Conservation (phyloP, 768 basidiomycete genomes). For the Boletellus emodensis region DNA sequence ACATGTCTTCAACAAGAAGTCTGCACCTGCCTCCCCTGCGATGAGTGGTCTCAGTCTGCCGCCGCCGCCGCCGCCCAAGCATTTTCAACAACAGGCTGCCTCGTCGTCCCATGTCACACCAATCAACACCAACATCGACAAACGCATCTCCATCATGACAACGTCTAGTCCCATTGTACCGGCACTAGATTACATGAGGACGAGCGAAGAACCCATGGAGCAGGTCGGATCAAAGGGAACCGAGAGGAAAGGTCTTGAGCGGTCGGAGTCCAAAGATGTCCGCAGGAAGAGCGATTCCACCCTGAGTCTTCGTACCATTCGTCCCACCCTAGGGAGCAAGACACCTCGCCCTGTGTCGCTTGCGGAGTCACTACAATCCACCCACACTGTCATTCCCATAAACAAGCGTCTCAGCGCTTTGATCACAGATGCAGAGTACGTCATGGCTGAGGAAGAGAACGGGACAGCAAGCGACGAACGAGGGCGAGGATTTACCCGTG, state of each 20-base stretch:
- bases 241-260: slow-evolving; percentile 29
- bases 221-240: slow-evolving; percentile 20
- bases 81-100: slow-evolving; percentile 15
- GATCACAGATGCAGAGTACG: slow-evolving; percentile 63
- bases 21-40: slow-evolving; percentile 30
- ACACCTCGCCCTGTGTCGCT: slow-evolving; percentile 72
- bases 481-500: slow-evolving; percentile 15
- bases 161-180: slow-evolving; percentile 53
- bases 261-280: slow-evolving; percentile 54
- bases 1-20: slow-evolving; percentile 43
- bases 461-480: slow-evolving; percentile 20
- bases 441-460: slow-evolving; percentile 60
- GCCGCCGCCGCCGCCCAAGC: slow-evolving; percentile 39
- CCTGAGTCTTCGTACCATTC: slow-evolving; percentile 70
- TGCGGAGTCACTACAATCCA: slow-evolving; percentile 74
- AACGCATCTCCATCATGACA: slow-evolving; percentile 50
- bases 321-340: slow-evolving; percentile 47
- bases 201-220: slow-evolving; percentile 33
- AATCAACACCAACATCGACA: slow-evolving; percentile 29
- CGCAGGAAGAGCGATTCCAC: slow-evolving; percentile 84
- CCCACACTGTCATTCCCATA: slow-evolving; percentile 63
- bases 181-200: slow-evolving; percentile 52
- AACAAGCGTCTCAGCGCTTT: slow-evolving; percentile 67
- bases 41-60: slow-evolving; percentile 29
- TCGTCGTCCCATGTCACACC: slow-evolving; percentile 23